Percentiles rank a stretch among this genome's conserved stretches.
Evolutionary conservation across 148 eudicot species (phyloP).

Genomic region (Spergularia bocconei): DNA sequence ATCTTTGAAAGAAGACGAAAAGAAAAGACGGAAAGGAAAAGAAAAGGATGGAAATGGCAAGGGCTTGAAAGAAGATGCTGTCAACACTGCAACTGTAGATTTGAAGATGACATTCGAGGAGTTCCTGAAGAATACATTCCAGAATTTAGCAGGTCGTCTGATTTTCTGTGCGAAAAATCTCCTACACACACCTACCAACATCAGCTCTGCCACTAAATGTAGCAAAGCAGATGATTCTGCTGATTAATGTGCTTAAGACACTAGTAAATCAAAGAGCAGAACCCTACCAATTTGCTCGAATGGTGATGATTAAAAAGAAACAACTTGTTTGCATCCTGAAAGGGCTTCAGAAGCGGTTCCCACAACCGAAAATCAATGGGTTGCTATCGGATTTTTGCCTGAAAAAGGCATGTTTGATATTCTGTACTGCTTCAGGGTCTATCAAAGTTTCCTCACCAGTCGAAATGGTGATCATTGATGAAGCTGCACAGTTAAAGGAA

Average conservation of each 20-base stretch:
- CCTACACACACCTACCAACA: conserved; percentile 59
- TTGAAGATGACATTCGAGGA: conserved; percentile 19
- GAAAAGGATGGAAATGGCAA: not conserved
- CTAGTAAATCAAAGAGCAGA: conserved; percentile 18
- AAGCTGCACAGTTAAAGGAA: conserved; percentile 72
- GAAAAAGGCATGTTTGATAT: conserved; percentile 36
- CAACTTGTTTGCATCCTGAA: conserved; percentile 23
- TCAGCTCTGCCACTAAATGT: conserved; percentile 25
- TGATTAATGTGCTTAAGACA: conserved; percentile 26
- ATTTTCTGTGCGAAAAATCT: conserved; percentile 27
- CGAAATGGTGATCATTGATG: conserved; percentile 44
- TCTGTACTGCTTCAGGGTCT: conserved; percentile 60
- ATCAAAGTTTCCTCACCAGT: conserved; percentile 24
- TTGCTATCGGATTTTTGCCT: conserved; percentile 36
- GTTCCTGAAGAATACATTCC: conserved; percentile 29
- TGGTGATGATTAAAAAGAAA: conserved; percentile 2
- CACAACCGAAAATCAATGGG: not conserved
- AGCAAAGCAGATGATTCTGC: conserved; percentile 35
- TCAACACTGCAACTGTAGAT: not conserved
- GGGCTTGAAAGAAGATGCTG: not conserved
- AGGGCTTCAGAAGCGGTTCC: conserved; percentile 23
- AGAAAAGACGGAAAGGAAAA: not conserved
- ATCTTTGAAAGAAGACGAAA: not conserved
- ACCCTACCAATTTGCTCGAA: not conserved
- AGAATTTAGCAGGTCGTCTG: conserved; percentile 23